Percentiles rank a stretch among this genome's conserved stretches.
Conservation (phyloP, 192 early-diverging fungal species). For the Backusella luteola region DNA sequence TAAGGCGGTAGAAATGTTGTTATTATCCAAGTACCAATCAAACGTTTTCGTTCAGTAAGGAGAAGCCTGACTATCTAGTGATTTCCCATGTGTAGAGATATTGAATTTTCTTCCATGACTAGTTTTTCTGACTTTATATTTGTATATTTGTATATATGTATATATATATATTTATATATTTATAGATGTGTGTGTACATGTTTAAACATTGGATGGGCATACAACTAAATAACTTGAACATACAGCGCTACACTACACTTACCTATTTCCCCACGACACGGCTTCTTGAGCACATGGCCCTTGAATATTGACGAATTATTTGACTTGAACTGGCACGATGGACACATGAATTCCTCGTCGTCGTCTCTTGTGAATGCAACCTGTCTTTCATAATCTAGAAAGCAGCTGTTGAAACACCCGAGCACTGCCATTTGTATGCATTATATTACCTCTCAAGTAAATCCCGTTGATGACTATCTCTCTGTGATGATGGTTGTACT, state of each 20-base stretch:
- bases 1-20: background rate
- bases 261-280: background rate
- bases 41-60: background rate
- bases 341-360: background rate
- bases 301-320: background rate
- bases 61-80: background rate
- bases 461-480: background rate
- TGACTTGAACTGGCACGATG: background rate
- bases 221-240: background rate
- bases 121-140: background rate
- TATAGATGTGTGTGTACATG: too few relatives aligned
- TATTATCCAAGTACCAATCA: background rate
- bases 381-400: background rate
- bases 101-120: background rate
- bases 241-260: background rate
- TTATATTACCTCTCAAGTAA: background rate
- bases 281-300: background rate
- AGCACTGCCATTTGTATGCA: background rate
- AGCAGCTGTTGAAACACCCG: background rate
- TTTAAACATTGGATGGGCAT: background rate
- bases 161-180: too few relatives aligned
- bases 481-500: background rate
- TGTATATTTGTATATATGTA: too few relatives aligned
- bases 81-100: background rate
- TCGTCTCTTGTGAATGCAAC: background rate